Conservation (phyloP, 1,284 basidiomycete species). For the Apiotrichum sp. region DNA sequence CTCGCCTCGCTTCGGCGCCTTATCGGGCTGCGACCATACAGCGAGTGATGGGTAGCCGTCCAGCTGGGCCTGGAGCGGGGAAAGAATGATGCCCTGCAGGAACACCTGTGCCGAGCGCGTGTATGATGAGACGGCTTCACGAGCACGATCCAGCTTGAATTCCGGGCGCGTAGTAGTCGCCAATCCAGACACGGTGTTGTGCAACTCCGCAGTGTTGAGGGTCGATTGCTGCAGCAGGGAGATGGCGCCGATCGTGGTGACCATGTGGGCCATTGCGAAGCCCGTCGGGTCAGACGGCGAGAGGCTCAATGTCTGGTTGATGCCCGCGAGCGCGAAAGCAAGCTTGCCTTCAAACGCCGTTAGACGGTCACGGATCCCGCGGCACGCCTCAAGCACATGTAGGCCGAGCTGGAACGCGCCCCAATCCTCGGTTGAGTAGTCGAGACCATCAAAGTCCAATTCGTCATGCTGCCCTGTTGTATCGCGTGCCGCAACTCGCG, state of each 20-base stretch:
- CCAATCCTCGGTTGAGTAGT: constrained; percentile 84
- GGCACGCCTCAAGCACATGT: constrained; percentile 72
- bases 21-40: constrained; percentile 57
- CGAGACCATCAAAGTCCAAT: constrained; percentile 47
- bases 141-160: constrained; percentile 56
- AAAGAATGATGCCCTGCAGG: constrained; percentile 73
- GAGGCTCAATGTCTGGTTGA: constrained; percentile 56
- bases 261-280: constrained; percentile 25
- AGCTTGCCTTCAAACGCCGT: constrained; percentile 63
- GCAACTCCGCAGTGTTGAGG: constrained; percentile 71
- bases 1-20: constrained; percentile 50
- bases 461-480: constrained; percentile 17
- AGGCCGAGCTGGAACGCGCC: constrained; percentile 70
- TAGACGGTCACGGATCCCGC: constrained; percentile 63
- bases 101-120: constrained; percentile 68
- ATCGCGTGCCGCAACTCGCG: neutral
- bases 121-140: constrained; percentile 59
- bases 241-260: constrained; percentile 61
- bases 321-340: constrained; percentile 55
- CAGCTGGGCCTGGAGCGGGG: constrained; percentile 74
- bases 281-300: constrained; percentile 53
- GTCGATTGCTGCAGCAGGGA: constrained; percentile 69
- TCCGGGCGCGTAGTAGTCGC: constrained; percentile 13
- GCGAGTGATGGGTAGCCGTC: constrained; percentile 62
- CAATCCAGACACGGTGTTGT: constrained; percentile 52